These are phyloP conservation scores for Caryopteris hybrid DNA, from an alignment of 305 asterid genomes.

Conservation along the genomic window DNA sequence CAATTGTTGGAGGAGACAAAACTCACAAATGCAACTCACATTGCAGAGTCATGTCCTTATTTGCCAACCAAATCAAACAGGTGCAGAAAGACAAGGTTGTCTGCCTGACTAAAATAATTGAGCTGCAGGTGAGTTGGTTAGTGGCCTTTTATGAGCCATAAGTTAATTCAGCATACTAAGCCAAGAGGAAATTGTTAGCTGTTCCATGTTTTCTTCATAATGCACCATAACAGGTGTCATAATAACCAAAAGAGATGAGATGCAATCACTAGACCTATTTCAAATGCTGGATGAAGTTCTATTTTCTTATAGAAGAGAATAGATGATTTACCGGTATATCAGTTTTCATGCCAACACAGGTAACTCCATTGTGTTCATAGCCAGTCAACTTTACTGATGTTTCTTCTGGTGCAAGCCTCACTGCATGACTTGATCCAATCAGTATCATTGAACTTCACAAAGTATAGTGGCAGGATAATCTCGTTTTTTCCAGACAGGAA, in stretches of 20 bases:
- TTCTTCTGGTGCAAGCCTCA: slow-evolving; percentile 93
- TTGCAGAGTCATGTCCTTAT: slow-evolving; percentile 27
- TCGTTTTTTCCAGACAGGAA: slow-evolving; percentile 6
- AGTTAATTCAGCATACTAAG: slow-evolving; percentile 3
- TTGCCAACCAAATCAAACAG: slow-evolving; percentile 26
- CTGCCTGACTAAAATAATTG: slow-evolving; percentile 17
- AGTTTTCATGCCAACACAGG: slow-evolving; percentile 90
- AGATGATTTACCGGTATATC: slow-evolving; percentile 60
- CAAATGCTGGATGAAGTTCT: slow-evolving; percentile 7
- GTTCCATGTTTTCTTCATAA: neutral
- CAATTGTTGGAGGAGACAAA: slow-evolving; percentile 12
- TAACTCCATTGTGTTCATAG: slow-evolving; percentile 71
- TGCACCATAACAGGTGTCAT: slow-evolving; percentile 11
- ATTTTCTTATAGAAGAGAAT: slow-evolving; percentile 1
- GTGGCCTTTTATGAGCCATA: slow-evolving; percentile 1
- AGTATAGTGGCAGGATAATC: slow-evolving; percentile 4
- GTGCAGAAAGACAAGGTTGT: slow-evolving; percentile 19
- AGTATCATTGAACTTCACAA: slow-evolving; percentile 17
- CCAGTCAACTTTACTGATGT: slow-evolving; percentile 67
- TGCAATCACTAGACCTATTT: neutral
- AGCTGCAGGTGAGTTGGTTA: slow-evolving; percentile 17
- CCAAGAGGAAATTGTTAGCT: neutral
- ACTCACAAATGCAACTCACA: slow-evolving; percentile 14
- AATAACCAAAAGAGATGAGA: neutral
- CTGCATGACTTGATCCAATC: slow-evolving; percentile 41